Conservation (phyloP, 2,329 filamentous ascomycete species). For the Amylocarpus encephaloides region DNA sequence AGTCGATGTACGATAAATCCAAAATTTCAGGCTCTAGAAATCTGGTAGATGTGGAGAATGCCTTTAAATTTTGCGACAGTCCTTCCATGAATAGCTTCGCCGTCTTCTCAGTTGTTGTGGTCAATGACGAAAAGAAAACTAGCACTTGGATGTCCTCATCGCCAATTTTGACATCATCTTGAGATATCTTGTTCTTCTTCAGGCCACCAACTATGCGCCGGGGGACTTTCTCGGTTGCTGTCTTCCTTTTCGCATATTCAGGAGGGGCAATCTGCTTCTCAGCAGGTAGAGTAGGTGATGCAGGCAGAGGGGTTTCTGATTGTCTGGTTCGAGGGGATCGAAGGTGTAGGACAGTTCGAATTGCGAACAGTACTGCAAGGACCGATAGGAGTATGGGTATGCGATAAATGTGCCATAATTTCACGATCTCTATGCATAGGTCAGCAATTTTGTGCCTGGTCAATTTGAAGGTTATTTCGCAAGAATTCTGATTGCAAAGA, state of each 20-base stretch:
- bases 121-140: slow-evolving; percentile 86
- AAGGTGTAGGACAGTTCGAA: slow-evolving; percentile 30
- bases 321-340: slow-evolving; percentile 29
- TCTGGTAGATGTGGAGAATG: slow-evolving; percentile 27
- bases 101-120: slow-evolving; percentile 71
- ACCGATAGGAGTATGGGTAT: slow-evolving; percentile 38
- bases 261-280: slow-evolving; percentile 20
- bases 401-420: slow-evolving; percentile 42
- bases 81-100: slow-evolving; percentile 56
- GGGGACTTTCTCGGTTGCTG: slow-evolving; percentile 30
- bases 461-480: no score
- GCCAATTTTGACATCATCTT: slow-evolving; percentile 26
- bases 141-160: slow-evolving; percentile 58
- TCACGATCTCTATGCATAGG: slow-evolving; percentile 22
- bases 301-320: slow-evolving; percentile 26
- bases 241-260: slow-evolving; percentile 19
- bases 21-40: slow-evolving; percentile 57
- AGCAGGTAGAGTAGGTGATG: slow-evolving; percentile 18
- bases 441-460: background rate
- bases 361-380: slow-evolving; percentile 32
- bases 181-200: slow-evolving; percentile 23
- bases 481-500: no score
- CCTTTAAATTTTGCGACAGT: slow-evolving; percentile 40
- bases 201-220: slow-evolving; percentile 33
- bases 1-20: slow-evolving; percentile 80